These are phyloP conservation scores for Gentiana macrophylla DNA, from an alignment of 257 asterid genomes.

Conservation along the genomic window DNA sequence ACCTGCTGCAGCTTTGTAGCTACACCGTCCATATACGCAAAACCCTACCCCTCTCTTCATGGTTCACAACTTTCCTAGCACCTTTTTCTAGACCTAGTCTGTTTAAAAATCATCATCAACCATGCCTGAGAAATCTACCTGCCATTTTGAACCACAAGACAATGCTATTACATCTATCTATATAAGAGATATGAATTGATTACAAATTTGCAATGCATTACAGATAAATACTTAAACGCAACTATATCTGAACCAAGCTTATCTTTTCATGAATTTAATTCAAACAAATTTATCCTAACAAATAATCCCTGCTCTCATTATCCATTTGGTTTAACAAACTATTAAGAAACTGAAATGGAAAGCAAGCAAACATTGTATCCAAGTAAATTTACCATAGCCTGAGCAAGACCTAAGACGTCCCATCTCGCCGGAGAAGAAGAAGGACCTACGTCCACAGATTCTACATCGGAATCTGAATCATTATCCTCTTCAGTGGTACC, in stretches of 20 bases:
- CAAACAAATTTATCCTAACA: no score
- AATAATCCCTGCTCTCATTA: no score
- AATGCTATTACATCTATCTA: neutral
- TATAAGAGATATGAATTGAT: no score
- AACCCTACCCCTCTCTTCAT: slow-evolving; percentile 90
- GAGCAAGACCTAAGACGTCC: slow-evolving; percentile 96
- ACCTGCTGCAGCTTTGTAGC: slow-evolving; percentile 98
- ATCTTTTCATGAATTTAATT: no score
- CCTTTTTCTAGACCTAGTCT: slow-evolving; percentile 79
- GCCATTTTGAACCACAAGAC: slow-evolving; percentile 7
- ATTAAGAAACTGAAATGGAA: no score
- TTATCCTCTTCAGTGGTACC: neutral
- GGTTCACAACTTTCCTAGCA: slow-evolving; percentile 81
- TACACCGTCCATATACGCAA: slow-evolving; percentile 90
- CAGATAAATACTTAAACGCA: no score
- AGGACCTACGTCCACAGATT: neutral
- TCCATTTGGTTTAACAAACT: no score
- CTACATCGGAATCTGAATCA: slow-evolving; percentile 1
- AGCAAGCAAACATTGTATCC: no score
- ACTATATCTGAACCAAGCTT: no score
- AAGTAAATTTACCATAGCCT: slow-evolving; percentile 64
- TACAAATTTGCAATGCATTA: no score
- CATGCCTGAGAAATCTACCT: slow-evolving; percentile 97
- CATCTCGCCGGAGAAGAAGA: slow-evolving; percentile 43
- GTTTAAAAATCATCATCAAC: slow-evolving; percentile 71